Evolutionary conservation across 371 early-diverging fungal species (phyloP).

Genomic region (Mucor piriformis): DNA sequence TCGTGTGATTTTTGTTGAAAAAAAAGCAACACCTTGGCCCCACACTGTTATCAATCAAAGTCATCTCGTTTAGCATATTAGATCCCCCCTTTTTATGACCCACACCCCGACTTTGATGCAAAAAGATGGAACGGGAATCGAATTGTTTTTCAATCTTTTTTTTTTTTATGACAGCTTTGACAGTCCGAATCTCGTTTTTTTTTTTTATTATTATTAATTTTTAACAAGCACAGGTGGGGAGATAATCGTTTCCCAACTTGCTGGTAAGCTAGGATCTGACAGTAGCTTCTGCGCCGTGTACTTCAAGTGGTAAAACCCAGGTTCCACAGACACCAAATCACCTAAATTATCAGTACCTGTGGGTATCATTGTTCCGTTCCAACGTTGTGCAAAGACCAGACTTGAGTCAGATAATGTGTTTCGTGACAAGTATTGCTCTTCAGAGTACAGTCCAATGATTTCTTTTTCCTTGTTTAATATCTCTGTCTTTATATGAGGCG

Average conservation of each 20-base stretch:
- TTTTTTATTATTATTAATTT: neutral
- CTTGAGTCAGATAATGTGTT: slow-evolving; percentile 10
- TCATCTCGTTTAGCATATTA: too few relatives aligned
- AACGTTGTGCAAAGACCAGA: slow-evolving; percentile 15
- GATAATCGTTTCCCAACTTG: slow-evolving; percentile 18
- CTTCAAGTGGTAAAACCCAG: slow-evolving; percentile 21
- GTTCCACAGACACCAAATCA: neutral
- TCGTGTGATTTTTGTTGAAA: too few relatives aligned
- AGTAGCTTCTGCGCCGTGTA: slow-evolving; percentile 24
- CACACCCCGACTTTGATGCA: neutral
- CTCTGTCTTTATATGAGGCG: slow-evolving; percentile 14
- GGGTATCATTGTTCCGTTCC: slow-evolving; percentile 27
- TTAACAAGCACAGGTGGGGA: slow-evolving; percentile 20
- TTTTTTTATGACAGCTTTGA: neutral
- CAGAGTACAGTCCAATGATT: slow-evolving; percentile 10
- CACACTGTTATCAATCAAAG: too few relatives aligned
- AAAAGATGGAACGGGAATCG: neutral
- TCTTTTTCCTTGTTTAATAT: slow-evolving; percentile 11
- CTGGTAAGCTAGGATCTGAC: slow-evolving; percentile 15
- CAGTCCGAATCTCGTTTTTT: neutral
- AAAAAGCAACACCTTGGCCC: too few relatives aligned
- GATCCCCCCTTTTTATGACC: neutral
- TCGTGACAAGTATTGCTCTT: slow-evolving; percentile 13
- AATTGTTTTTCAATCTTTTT: neutral
- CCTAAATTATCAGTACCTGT: slow-evolving; percentile 4